Base-by-base conservation (phyloP, 805 yeast genomes). In the Geotrichum ghanense region DNA sequence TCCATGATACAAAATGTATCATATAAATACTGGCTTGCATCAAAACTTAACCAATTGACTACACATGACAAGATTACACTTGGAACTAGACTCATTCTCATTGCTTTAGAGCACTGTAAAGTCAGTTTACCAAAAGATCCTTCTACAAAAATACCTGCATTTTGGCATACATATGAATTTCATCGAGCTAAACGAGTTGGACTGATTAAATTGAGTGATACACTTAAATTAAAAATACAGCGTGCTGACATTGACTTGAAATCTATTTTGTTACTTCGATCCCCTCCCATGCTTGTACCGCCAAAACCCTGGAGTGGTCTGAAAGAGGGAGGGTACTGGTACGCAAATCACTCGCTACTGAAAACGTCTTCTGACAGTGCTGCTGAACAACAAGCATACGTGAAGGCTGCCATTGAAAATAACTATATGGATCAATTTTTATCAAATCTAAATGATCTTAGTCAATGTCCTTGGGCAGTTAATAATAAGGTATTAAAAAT, bases 381-480 rank as follows among this genome's bases (percentile, higher is more conserved):
- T 1, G 86, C 92, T 1, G 98, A 92, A 63, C 96, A 92, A 52
- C 63, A 73, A 20, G 96, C 95, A 0, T 92, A 92, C 59, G 71
- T 90, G 44, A 81, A 78, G 56, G 92, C 94, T 0, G 95, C 96
- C 1, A 76, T 86, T 9, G 79, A 77, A 23, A 72, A 79, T 22
- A 76, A 79, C 6, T 76, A 75, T 44, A 66, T 92, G 50, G 78
- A 76, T 37, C 64, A 70, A 12, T 82, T 92, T n/a, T 83, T 80
- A 57, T 74, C 76, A 44, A 97, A 97, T 3, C 70, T 89, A 49
- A 87, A 87, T 59, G 90, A 83, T 14, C 65, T 90, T 47, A 97
- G 97, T 4, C 67, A 72, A 35, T 84, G 97, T 1, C 74, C 95
- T 0, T 92, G 98, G 98, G 83, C 97, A 1, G 81, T 92, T 25